Evolutionary conservation across 2,329 filamentous ascomycete species (phyloP).

Genomic region (Ophiostoma pallidulum): DNA sequence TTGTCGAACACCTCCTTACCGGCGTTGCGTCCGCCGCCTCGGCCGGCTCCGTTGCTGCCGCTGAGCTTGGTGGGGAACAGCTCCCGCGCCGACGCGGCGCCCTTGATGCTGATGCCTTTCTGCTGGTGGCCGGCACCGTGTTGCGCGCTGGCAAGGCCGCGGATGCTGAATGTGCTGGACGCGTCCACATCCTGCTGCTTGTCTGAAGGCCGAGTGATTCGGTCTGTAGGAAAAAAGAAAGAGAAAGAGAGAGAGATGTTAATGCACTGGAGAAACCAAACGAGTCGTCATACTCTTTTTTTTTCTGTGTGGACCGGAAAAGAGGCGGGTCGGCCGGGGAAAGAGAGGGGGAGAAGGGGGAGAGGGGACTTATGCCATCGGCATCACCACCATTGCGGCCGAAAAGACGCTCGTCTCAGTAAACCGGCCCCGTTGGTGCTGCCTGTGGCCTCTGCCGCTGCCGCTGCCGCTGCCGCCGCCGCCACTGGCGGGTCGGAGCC

Average conservation of each 20-base stretch:
- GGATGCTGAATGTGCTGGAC: conserved; percentile 41
- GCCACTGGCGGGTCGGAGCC: conserved; percentile 15
- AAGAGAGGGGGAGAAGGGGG: no score
- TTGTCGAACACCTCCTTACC: conserved; percentile 63
- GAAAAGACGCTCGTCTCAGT: no score
- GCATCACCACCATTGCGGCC: no score
- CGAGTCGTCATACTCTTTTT: neutral
- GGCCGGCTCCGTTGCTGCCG: conserved; percentile 7
- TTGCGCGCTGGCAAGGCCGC: conserved; percentile 40
- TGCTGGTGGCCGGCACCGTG: conserved; percentile 36
- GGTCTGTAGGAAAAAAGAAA: no score
- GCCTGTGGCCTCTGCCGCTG: neutral
- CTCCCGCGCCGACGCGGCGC: conserved; percentile 51
- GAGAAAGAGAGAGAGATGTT: conserved; percentile 11
- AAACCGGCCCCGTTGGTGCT: no score
- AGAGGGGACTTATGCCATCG: no score
- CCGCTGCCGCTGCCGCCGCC: conserved; percentile 18
- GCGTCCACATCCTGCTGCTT: neutral
- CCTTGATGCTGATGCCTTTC: conserved; percentile 52
- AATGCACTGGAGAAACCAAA: no score
- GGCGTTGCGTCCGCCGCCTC: conserved; percentile 34
- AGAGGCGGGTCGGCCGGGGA: no score
- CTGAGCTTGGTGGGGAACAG: conserved; percentile 58
- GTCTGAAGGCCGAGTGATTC: conserved; percentile 24
- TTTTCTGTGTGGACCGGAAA: no score